A percentile compares a stretch with the other conserved stretches of the same genome.
These are phyloP conservation scores for Monsonia emarginata DNA, from an alignment of 441 rosid species.

Conservation along the genomic window DNA sequence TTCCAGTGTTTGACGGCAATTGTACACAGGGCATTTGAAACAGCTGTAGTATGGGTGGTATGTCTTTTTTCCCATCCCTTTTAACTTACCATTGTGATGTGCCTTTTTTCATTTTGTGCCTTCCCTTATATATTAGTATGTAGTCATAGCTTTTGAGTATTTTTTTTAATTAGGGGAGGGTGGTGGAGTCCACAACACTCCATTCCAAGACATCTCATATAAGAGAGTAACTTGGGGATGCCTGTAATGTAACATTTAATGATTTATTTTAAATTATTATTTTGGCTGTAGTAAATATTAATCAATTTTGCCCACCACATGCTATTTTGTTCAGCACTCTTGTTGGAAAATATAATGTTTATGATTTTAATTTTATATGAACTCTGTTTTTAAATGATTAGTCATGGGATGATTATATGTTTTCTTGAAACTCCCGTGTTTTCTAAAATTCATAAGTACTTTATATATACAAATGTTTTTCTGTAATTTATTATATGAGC, in stretches of 20 bases:
- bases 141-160: background rate
- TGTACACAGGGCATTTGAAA: constrained; percentile 86
- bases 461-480: background rate
- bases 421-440: background rate
- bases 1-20: constrained; percentile 85
- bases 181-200: background rate
- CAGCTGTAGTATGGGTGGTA: constrained; percentile 92
- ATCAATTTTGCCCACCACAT: background rate
- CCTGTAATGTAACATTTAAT: background rate
- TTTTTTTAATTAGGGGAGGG: background rate
- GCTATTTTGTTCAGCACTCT: background rate
- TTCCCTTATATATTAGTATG: background rate
- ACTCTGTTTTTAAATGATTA: background rate
- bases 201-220: background rate
- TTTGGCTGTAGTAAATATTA: background rate
- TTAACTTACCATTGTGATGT: background rate
- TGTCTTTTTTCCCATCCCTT: constrained; percentile 10
- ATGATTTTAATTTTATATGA: background rate
- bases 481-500: background rate
- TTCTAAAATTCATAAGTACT: background rate
- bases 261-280: background rate
- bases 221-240: background rate
- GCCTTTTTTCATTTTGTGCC: background rate
- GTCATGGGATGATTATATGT: background rate
- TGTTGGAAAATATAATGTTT: background rate